Evolutionary conservation across 257 asterid genomes (phyloP), one percentile per base, ranked within the genome.

Genomic region (Solanum ossicruentum): DNA sequence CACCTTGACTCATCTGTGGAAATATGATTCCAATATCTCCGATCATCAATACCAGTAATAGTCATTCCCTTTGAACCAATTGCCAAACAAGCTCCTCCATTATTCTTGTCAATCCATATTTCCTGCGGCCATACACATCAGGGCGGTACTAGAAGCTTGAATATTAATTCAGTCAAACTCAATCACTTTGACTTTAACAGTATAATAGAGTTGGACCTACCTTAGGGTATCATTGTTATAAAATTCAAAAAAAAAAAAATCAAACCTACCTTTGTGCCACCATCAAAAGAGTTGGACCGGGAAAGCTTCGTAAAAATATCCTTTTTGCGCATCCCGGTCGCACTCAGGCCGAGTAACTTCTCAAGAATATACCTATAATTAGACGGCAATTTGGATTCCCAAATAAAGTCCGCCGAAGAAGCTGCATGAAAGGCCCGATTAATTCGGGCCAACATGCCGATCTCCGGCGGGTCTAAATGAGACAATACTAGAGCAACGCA

Each of bases 11-110:
- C 97, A 23, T 90, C 92, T 3, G 92, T 92, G 4, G 91, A 82
- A 87, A 92, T 92, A 87, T 92, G 91, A 90, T 89, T 95, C 99
- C 99, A 95, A 82, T 95, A 95, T 69, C 99, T 89, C 87, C 99
- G 92, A 87, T 95, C 99, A 88, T 93, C 97, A 12, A 95, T 95
- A 39, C 99, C 99, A 10, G 98, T 95, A 5, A 95, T 95, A 75
- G 91, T 26, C 93, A 95, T 86, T 47, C 92, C 97, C 90, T 92
- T 93, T 13, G 95, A 92, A 58, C 97, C 93, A 47, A 95, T 89
- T 15, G 95, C 92, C 87, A 94, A 88, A 73, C 95, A 95, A 15
- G 91, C 90, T 58, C 98, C 97, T 85, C 97, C 98, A 2, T 88
- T 89, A 72, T 91, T 93, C 91, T 90, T 95, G 82, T 95, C 96